Evolutionary conservation across 768 basidiomycete genomes (phyloP).

Genomic region (Lentinus brumalis): DNA sequence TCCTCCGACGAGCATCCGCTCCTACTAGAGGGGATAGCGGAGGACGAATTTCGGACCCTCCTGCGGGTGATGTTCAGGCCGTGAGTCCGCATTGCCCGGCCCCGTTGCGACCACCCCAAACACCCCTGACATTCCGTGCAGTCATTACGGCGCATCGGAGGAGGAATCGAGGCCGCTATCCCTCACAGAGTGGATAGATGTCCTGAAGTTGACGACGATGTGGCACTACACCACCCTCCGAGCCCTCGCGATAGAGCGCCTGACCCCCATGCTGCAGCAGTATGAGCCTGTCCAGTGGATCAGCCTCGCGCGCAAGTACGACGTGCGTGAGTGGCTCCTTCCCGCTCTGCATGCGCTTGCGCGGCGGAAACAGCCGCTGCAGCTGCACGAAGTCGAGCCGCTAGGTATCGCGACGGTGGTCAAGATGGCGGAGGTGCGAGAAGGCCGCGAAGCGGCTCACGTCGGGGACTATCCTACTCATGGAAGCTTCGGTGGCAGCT

Average conservation of each 20-base stretch:
- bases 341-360: conserved; percentile 17
- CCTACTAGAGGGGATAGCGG: conserved; percentile 12
- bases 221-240: conserved; percentile 13
- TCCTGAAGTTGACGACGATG: conserved; percentile 19
- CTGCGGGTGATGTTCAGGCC: conserved; percentile 23
- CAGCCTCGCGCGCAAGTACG: conserved; percentile 19
- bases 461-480: no score
- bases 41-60: conserved; percentile 18
- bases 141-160: conserved; percentile 11
- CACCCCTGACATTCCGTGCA: not conserved
- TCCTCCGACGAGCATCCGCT: conserved; percentile 22
- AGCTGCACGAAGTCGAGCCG: conserved; percentile 5
- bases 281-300: conserved; percentile 21
- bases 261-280: conserved; percentile 12
- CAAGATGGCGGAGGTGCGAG: conserved; percentile 14
- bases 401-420: conserved; percentile 10
- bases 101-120: no score
- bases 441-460: conserved; percentile 3
- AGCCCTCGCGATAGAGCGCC: conserved; percentile 15
- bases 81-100: conserved; percentile 7
- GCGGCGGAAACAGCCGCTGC: not conserved
- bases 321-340: conserved; percentile 23
- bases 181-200: conserved; percentile 16
- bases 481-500: no score
- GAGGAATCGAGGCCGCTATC: not conserved